Conservation (phyloP, 225 moss, liverwort and hornwort species). For the Bryum argenteum region DNA sequence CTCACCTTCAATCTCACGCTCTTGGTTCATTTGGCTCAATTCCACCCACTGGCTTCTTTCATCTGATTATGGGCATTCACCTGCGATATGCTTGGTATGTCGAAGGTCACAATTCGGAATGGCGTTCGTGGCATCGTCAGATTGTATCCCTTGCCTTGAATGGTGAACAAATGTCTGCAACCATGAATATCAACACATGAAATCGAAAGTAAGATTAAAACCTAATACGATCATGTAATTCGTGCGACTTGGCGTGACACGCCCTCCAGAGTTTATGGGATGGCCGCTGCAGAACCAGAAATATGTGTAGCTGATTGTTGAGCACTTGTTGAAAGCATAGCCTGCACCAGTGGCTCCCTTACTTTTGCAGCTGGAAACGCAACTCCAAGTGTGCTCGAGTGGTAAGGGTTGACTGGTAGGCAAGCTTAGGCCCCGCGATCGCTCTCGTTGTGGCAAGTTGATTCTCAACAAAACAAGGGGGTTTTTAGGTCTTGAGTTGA, state of each 20-base stretch:
- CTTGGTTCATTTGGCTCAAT: conserved; percentile 3
- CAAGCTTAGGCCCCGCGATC: conserved; percentile 2
- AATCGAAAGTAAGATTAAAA: too few relatives aligned
- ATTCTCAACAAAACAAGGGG: conserved; percentile 12
- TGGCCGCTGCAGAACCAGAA: too few relatives aligned
- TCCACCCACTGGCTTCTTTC: conserved; percentile 8
- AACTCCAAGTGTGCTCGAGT: not conserved
- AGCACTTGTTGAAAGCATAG: not conserved
- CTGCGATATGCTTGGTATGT: conserved; percentile 3
- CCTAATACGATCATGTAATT: too few relatives aligned
- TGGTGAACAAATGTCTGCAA: too few relatives aligned
- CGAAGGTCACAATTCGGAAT: not conserved
- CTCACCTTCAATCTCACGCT: conserved; percentile 15
- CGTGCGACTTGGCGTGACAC: too few relatives aligned
- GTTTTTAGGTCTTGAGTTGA: conserved; percentile 41
- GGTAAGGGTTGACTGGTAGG: not conserved
- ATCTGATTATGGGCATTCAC: conserved; percentile 7
- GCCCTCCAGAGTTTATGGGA: too few relatives aligned
- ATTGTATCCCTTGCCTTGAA: too few relatives aligned
- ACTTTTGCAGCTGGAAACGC: conserved; percentile 7
- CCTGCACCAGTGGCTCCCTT: conserved; percentile 3
- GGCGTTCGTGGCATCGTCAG: not conserved
- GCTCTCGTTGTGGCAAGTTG: conserved; percentile 6
- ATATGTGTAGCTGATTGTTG: too few relatives aligned
- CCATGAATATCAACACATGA: too few relatives aligned